A percentile compares a stretch with the other conserved stretches of the same genome.
phyloP scores from a whole-genome alignment of 345 rosid genomes.

The Noccaea bulbosa region DNA sequence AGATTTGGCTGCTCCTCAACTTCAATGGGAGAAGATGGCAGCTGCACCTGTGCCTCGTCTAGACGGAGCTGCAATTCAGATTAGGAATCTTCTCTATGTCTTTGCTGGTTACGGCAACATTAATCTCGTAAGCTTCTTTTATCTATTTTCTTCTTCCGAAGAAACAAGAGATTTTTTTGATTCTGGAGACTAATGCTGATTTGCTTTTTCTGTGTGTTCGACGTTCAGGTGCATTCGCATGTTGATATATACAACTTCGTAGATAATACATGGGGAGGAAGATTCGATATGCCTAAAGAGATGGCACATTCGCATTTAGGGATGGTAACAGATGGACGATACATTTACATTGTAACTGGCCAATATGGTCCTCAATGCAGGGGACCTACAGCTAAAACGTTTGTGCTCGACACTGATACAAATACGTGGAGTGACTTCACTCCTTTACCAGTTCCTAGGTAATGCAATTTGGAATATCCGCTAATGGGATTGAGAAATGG shows the following conservation, averaged over 20 bases:
- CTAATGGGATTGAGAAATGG: no score
- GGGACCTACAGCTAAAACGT: constrained; percentile 82
- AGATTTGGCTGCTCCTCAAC: constrained; percentile 78
- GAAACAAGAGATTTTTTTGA: no score
- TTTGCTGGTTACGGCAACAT: constrained; percentile 96
- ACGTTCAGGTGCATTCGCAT: constrained; percentile 83
- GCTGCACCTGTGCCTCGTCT: constrained; percentile 92
- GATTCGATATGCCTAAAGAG: constrained; percentile 96
- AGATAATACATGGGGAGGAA: constrained; percentile 82
- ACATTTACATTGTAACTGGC: constrained; percentile 79
- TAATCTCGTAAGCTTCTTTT: constrained; percentile 59
- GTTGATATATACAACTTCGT: constrained; percentile 86
- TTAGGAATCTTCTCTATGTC: constrained; percentile 70
- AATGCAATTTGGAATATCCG: no score
- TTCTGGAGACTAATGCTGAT: background rate
- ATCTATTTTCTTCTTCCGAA: no score
- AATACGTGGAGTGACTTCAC: constrained; percentile 75
- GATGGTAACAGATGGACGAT: constrained; percentile 93
- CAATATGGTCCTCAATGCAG: constrained; percentile 97
- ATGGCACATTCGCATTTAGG: constrained; percentile 99
- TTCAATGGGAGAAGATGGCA: constrained; percentile 89
- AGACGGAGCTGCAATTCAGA: constrained; percentile 94
- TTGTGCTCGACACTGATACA: constrained; percentile 85
- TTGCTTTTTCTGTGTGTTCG: constrained; percentile 14
- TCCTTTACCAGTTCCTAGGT: constrained; percentile 90